phyloP scores from a whole-genome alignment of 2,329 filamentous ascomycete species.

The Pseudopithomyces chartarum region DNA sequence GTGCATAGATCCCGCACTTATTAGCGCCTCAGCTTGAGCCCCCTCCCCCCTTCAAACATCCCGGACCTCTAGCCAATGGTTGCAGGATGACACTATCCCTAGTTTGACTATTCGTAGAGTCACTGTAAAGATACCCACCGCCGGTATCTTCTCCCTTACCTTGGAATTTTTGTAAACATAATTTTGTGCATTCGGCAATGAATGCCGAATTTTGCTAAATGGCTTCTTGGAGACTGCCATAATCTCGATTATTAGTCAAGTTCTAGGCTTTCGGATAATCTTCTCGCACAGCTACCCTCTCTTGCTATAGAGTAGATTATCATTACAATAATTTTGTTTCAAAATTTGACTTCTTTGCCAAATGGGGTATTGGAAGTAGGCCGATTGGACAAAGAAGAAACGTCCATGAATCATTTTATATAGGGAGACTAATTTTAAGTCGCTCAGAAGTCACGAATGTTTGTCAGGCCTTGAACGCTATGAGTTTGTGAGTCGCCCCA shows the following conservation, averaged over 20 bases:
- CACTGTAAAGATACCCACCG: neutral
- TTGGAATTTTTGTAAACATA: too few relatives aligned
- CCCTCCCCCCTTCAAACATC: neutral
- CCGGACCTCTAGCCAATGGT: slow-evolving; percentile 2
- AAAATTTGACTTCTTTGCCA: neutral
- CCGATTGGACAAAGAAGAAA: neutral
- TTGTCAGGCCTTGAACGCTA: slow-evolving; percentile 1
- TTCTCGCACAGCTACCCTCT: too few relatives aligned
- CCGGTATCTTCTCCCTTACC: neutral
- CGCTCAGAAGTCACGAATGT: neutral
- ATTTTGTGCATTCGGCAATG: too few relatives aligned
- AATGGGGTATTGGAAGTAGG: neutral
- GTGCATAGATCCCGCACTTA: neutral
- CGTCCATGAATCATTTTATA: neutral
- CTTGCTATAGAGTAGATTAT: too few relatives aligned
- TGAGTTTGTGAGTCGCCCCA: slow-evolving; percentile 7
- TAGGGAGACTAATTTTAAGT: neutral
- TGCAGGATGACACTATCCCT: neutral
- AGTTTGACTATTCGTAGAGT: neutral
- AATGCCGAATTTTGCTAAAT: too few relatives aligned
- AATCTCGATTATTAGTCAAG: too few relatives aligned
- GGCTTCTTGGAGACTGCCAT: too few relatives aligned
- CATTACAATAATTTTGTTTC: too few relatives aligned
- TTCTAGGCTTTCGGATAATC: too few relatives aligned
- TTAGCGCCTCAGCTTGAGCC: slow-evolving; percentile 3